phyloP scores from a whole-genome alignment of 805 yeast species.

The Candida odintsovae region DNA sequence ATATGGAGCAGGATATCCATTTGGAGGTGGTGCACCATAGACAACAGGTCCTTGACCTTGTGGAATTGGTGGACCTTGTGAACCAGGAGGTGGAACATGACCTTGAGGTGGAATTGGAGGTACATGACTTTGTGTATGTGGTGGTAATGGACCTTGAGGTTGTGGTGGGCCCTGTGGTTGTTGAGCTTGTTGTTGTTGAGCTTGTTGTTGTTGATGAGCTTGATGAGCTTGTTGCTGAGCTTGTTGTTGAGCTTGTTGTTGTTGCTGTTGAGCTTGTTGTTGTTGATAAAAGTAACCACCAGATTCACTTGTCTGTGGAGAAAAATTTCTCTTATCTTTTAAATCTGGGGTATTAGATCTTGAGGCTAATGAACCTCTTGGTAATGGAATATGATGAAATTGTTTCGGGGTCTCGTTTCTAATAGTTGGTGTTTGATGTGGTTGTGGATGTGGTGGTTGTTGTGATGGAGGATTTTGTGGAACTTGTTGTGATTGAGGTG shows the following conservation, averaged over 20 bases:
- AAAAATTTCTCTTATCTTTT: not conserved
- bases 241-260: constrained; percentile 2
- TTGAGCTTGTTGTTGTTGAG: not conserved
- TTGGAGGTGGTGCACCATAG: constrained; percentile 1
- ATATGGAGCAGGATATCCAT: not conserved
- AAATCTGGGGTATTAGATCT: constrained; percentile 13
- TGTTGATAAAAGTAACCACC: not conserved
- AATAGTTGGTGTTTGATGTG: constrained; percentile 1
- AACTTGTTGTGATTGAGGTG: constrained; percentile 5
- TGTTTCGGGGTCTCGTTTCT: constrained; percentile 15
- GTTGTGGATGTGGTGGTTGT: constrained; percentile 2
- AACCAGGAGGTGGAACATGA: not conserved
- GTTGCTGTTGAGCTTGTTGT: not conserved
- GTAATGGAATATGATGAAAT: constrained; percentile 24
- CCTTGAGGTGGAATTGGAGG: not conserved
- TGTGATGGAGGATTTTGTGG: constrained; percentile 3
- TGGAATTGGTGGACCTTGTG: not conserved
- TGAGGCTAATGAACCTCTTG: constrained; percentile 17
- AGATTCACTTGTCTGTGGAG: not conserved
- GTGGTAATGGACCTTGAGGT: not conserved
- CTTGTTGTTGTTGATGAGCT: constrained; percentile 1
- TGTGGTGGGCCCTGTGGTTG: not conserved
- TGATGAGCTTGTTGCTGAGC: constrained; percentile 6
- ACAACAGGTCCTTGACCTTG: not conserved
- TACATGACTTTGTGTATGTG: not conserved